Percentiles rank a stretch among this genome's conserved stretches.
Evolutionary conservation across 768 basidiomycete species (phyloP).

Genomic region (Sarcodon aspratus): DNA sequence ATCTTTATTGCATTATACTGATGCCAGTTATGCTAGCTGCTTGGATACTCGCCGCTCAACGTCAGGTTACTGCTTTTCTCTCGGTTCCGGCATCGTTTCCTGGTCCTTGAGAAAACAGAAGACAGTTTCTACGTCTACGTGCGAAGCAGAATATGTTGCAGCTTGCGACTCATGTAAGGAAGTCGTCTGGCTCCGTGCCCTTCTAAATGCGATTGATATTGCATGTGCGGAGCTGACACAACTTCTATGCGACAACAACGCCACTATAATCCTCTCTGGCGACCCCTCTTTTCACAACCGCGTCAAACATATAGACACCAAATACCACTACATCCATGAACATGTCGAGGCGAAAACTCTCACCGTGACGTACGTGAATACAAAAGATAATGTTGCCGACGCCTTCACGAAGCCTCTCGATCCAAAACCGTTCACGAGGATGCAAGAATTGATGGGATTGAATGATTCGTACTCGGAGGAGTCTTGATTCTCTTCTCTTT

Average conservation of each 20-base stretch:
- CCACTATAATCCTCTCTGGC: conserved; percentile 20
- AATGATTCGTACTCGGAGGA: conserved; percentile 9
- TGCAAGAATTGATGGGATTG: conserved; percentile 11
- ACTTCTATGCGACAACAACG: conserved; percentile 23
- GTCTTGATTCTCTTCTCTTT: too few relatives aligned
- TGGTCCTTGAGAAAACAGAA: conserved; percentile 17
- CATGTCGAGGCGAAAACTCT: conserved; percentile 16
- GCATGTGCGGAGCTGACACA: conserved; percentile 6
- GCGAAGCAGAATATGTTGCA: conserved; percentile 35
- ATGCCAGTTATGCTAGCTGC: conserved; percentile 16
- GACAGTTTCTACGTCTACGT: too few relatives aligned
- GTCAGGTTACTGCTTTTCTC: conserved; percentile 14
- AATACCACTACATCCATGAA: conserved; percentile 28
- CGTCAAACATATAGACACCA: conserved; percentile 32
- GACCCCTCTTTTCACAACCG: conserved; percentile 24
- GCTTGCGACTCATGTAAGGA: conserved; percentile 16
- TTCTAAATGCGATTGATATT: conserved; percentile 12
- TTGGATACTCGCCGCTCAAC: conserved; percentile 12
- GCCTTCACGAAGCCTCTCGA: conserved; percentile 28
- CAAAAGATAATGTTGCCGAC: conserved; percentile 25
- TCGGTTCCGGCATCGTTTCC: conserved; percentile 12
- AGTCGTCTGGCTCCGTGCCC: conserved; percentile 14
- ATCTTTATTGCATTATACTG: conserved; percentile 4
- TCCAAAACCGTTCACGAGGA: conserved; percentile 5
- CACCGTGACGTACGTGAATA: conserved; percentile 17